A percentile compares a stretch with the other conserved stretches of the same genome.
Conservation (phyloP, 495 filamentous ascomycete species). For the Penicillium psychrofluorescens region DNA sequence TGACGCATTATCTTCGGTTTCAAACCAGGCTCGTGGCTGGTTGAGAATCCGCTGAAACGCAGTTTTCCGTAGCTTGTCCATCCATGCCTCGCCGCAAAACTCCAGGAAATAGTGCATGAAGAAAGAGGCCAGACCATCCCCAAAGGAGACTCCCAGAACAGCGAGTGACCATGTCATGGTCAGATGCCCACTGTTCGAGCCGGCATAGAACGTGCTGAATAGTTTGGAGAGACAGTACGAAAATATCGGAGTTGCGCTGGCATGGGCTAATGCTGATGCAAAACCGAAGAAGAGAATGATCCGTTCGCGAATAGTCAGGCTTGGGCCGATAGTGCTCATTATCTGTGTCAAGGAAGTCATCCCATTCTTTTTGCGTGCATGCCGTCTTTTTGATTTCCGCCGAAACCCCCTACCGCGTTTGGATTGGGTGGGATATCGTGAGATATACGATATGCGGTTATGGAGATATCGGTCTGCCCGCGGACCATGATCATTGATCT, state of each 20-base stretch:
- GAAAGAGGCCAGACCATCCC: conserved; percentile 59
- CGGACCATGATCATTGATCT: not conserved
- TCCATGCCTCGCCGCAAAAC: conserved; percentile 67
- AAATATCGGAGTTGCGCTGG: conserved; percentile 67
- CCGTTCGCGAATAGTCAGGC: conserved; percentile 42
- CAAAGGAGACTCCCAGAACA: conserved; percentile 60
- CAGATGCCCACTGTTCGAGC: conserved; percentile 28
- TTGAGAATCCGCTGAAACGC: conserved; percentile 64
- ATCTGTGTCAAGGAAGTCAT: conserved; percentile 42
- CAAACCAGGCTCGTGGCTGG: conserved; percentile 84
- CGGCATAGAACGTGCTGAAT: conserved; percentile 57
- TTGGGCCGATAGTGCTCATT: conserved; percentile 69
- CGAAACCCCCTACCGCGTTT: not conserved
- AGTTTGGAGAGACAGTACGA: conserved; percentile 72
- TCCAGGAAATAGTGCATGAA: conserved; percentile 66
- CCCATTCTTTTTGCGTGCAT: conserved; percentile 1
- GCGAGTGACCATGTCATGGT: conserved; percentile 60
- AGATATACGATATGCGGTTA: not conserved
- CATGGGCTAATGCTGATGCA: conserved; percentile 53
- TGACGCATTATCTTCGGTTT: conserved; percentile 57
- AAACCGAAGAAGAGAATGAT: conserved; percentile 55
- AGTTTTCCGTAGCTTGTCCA: conserved; percentile 60
- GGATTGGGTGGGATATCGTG: not conserved
- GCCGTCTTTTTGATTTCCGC: not conserved
- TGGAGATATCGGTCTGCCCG: not conserved